phyloP scores from a whole-genome alignment of 2,329 filamentous ascomycete genomes.

The Cladosporium sp. region DNA sequence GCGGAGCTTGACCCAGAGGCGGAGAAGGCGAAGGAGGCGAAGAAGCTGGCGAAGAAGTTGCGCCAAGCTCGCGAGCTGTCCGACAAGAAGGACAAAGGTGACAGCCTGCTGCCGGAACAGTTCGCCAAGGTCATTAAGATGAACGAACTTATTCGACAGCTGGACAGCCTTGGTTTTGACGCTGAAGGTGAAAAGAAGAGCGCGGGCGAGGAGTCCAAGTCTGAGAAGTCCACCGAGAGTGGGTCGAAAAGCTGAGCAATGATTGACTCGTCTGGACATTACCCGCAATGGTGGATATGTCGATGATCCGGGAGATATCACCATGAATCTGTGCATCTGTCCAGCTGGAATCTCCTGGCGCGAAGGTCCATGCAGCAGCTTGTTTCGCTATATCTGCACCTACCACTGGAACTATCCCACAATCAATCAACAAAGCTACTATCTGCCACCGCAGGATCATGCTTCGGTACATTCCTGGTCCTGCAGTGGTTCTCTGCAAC shows the following conservation, averaged over 20 bases:
- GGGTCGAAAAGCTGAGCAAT: not conserved
- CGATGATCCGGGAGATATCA: not conserved
- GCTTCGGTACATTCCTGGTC: not conserved
- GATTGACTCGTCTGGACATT: not conserved
- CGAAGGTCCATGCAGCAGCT: not conserved
- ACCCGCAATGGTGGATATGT: not conserved
- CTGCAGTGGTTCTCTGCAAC: not conserved
- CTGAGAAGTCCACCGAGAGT: not conserved
- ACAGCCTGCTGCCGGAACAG: constrained; percentile 84
- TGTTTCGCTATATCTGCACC: not conserved
- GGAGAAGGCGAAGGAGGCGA: constrained; percentile 88
- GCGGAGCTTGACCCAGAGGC: constrained; percentile 65
- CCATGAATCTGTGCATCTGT: not conserved
- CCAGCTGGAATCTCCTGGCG: not conserved
- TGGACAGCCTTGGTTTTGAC: constrained; percentile 83
- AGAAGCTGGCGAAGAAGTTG: constrained; percentile 90
- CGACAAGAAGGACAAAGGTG: constrained; percentile 85
- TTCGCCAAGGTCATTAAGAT: constrained; percentile 98
- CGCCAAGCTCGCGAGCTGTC: constrained; percentile 89
- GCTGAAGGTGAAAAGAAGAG: constrained; percentile 68
- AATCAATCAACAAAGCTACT: not conserved
- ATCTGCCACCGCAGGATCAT: not conserved
- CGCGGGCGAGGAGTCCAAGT: not conserved
- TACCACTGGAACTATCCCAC: not conserved
- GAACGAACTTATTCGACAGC: constrained; percentile 84